phyloP scores from a whole-genome alignment of 441 rosid genomes.

The Metrosideros polymorpha region DNA sequence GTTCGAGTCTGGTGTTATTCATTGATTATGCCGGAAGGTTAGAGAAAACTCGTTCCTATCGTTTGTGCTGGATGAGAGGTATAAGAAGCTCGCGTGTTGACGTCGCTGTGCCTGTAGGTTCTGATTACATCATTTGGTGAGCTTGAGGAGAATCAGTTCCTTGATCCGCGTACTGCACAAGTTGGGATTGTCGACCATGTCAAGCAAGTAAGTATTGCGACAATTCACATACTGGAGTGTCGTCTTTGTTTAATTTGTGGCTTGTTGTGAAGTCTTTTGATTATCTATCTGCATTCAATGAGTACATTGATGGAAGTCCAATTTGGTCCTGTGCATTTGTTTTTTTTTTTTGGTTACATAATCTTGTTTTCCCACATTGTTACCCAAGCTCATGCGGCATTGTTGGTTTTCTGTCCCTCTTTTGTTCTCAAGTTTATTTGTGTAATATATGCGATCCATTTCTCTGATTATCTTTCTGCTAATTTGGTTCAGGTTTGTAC shows the following conservation, averaged over 20 bases:
- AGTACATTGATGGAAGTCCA: neutral
- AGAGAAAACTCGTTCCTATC: neutral
- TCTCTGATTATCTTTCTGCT: conserved; percentile 32
- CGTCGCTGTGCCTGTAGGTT: conserved; percentile 25
- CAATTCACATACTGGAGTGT: neutral
- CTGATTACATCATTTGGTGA: conserved; percentile 61
- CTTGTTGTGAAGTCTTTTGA: neutral
- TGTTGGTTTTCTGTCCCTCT: neutral
- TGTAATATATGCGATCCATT: neutral
- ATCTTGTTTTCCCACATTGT: neutral
- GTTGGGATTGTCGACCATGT: conserved; percentile 84
- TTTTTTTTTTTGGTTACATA: neutral
- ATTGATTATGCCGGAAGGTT: neutral
- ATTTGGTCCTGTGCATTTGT: neutral
- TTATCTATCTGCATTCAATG: neutral
- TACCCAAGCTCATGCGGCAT: neutral
- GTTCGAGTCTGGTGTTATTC: neutral
- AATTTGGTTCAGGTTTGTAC: conserved; percentile 81
- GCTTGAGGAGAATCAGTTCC: conserved; percentile 47
- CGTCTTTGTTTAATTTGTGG: neutral
- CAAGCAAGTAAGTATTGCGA: conserved; percentile 54
- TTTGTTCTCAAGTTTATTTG: neutral
- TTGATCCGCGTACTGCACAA: conserved; percentile 90
- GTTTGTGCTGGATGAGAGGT: neutral
- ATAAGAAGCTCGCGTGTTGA: neutral